phyloP scores from a whole-genome alignment of 441 rosid species.

The Manihot esculenta region DNA sequence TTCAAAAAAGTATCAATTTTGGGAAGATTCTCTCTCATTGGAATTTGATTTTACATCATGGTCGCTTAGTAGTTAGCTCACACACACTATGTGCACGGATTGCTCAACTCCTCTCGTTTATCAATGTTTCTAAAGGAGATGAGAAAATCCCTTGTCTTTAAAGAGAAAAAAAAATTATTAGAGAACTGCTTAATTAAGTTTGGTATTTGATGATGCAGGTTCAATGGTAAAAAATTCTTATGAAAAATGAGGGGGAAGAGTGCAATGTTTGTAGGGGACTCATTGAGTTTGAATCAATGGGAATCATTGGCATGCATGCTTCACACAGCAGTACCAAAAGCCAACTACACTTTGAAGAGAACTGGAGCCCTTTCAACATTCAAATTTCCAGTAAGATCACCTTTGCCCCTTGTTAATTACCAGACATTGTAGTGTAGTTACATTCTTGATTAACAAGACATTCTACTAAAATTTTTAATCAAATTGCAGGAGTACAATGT shows the following conservation, averaged over 20 bases:
- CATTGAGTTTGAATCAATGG: conserved; percentile 21
- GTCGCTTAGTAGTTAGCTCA: conserved; percentile 8
- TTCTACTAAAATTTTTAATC: too few relatives aligned
- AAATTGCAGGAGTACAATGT: conserved; percentile 16
- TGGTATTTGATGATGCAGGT: conserved; percentile 4
- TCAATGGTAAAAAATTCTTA: conserved; percentile 11
- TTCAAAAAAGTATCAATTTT: background rate
- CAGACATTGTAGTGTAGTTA: too few relatives aligned
- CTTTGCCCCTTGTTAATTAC: background rate
- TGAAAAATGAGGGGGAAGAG: conserved; percentile 10
- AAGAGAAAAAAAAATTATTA: too few relatives aligned
- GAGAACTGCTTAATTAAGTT: too few relatives aligned
- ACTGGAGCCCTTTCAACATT: conserved; percentile 9
- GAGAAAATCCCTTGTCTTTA: too few relatives aligned
- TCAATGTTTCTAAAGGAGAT: too few relatives aligned
- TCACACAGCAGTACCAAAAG: conserved; percentile 17
- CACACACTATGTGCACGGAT: conserved; percentile 10
- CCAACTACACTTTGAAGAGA: background rate
- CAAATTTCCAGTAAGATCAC: conserved; percentile 15
- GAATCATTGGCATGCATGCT: conserved; percentile 19
- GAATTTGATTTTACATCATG: background rate
- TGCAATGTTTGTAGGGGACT: conserved; percentile 20
- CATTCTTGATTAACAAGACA: background rate
- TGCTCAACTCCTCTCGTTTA: background rate
- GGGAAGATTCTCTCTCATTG: background rate